Percentiles rank a stretch among this genome's conserved stretches.
These are phyloP conservation scores for Fragosphaeria purpurea DNA, from an alignment of 2,329 filamentous ascomycete genomes.

Conservation along the genomic window DNA sequence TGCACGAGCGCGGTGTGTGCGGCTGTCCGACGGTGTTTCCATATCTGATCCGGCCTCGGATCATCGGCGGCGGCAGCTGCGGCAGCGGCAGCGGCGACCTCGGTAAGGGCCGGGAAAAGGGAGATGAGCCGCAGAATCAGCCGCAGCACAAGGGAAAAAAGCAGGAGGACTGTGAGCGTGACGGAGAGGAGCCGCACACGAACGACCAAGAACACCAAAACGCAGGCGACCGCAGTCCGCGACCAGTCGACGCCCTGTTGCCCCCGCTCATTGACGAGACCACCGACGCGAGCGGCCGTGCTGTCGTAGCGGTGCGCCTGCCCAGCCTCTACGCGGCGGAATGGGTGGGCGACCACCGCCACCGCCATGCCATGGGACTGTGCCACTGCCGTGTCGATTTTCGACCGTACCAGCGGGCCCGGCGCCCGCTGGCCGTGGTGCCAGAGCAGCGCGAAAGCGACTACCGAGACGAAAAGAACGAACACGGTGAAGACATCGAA, in stretches of 20 bases:
- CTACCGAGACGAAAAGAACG: background rate
- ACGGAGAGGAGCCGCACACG: no score
- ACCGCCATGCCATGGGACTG: conserved; percentile 22
- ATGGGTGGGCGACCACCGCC: conserved; percentile 29
- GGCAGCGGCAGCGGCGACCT: background rate
- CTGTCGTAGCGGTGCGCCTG: conserved; percentile 19
- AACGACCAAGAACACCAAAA: no score
- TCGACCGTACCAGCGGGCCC: conserved; percentile 18
- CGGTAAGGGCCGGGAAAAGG: background rate
- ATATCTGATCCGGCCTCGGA: conserved; percentile 22
- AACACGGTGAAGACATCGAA: background rate
- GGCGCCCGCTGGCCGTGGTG: no score
- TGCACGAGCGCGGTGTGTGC: conserved; percentile 34
- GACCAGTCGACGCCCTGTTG: background rate
- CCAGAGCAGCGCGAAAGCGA: background rate
- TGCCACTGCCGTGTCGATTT: conserved; percentile 27
- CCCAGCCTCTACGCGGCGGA: conserved; percentile 29
- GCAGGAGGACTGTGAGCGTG: no score
- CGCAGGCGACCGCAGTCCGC: no score
- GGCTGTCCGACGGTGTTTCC: conserved; percentile 29
- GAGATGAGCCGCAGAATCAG: no score
- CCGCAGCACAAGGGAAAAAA: no score
- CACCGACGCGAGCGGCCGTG: background rate
- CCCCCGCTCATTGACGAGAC: conserved; percentile 6
- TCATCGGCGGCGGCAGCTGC: conserved; percentile 13